Evolutionary conservation across 2,329 filamentous ascomycete species (phyloP), one percentile per base, ranked within the genome.

Genomic region (Phaeophleospora eucalypticola): DNA sequence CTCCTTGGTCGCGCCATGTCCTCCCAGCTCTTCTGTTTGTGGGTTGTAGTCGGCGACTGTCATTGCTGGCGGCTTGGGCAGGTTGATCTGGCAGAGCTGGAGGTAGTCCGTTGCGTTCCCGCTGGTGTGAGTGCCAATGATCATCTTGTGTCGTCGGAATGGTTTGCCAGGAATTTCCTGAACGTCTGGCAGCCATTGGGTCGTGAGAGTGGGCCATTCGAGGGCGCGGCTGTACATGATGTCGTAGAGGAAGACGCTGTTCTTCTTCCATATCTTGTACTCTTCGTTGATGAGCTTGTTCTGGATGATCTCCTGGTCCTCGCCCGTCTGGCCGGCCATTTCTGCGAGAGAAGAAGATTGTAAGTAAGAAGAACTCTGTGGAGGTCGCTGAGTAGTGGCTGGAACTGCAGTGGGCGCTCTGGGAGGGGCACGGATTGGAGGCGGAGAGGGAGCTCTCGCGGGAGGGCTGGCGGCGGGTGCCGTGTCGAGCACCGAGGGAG

Each of bases 181-280:
- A 59, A 91, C 86, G 68, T 98, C 93, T 17, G 94, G 93, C 59
- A 98, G 86, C 94, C 94, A 98, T 74, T 98, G 93, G 2, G 90
- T 90, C 19, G 93, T 97, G 53, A 98, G 80, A 3, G 93, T 96
- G 12, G 93, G 93, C 93, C 93, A 98, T 65, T 95, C 90, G 48
- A 98, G 76, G 34, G 94, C 94, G 56, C 89, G 95, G 62, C 89
- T 84, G 54, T 97, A 78, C 57, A 98, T 93, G 82, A 96, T 88
- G 68, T 98, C 93, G 69, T 98, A 98, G 60, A 98, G 85, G 65
- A 97, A 97, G 3, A 93, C 90, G 56, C 87, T 89, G 71, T 98
- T 98, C 77, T 98, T 98, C 79, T 98, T 98, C 93, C 93, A 98
- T 57, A 91, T 96, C 70, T 98, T 98, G 80, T 98, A 98, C 69